These are phyloP conservation scores for Ascocoryne sarcoides DNA, from an alignment of 2,329 filamentous ascomycete genomes.

Conservation along the genomic window DNA sequence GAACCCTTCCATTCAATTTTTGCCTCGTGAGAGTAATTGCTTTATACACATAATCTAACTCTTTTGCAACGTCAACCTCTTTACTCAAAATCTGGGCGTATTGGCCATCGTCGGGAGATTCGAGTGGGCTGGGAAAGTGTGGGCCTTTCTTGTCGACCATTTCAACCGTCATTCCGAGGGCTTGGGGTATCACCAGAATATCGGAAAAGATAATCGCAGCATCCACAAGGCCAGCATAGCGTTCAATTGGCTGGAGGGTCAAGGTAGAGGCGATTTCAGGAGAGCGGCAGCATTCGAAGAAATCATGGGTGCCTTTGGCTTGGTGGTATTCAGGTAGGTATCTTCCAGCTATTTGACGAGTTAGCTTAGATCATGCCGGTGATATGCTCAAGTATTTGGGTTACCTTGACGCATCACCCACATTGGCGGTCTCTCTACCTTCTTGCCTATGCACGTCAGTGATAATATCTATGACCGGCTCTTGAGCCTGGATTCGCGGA, in stretches of 20 bases:
- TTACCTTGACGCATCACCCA: slow-evolving; percentile 99
- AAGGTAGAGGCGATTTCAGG: slow-evolving; percentile 89
- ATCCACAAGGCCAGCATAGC: slow-evolving; percentile 83
- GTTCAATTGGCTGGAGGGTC: slow-evolving; percentile 90
- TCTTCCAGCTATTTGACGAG: slow-evolving; percentile 59
- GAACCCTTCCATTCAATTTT: slow-evolving; percentile 81
- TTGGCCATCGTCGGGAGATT: slow-evolving; percentile 71
- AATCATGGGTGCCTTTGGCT: slow-evolving; percentile 83
- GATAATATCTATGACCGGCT: slow-evolving; percentile 1
- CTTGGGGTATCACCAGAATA: slow-evolving; percentile 94
- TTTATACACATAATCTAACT: slow-evolving; percentile 90
- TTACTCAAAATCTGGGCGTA: slow-evolving; percentile 69
- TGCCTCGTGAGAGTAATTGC: slow-evolving; percentile 85
- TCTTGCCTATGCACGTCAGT: slow-evolving; percentile 53
- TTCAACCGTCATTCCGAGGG: slow-evolving; percentile 96
- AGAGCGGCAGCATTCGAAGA: slow-evolving; percentile 94
- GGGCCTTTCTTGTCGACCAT: slow-evolving; percentile 98
- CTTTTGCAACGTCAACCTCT: slow-evolving; percentile 73
- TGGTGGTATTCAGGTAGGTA: slow-evolving; percentile 98
- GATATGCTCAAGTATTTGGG: slow-evolving; percentile 6
- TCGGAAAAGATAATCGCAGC: slow-evolving; percentile 98
- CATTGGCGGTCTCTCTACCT: slow-evolving; percentile 85
- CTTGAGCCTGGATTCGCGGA: not conserved
- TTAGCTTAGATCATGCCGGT: slow-evolving; percentile 1
- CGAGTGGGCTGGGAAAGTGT: slow-evolving; percentile 80